phyloP scores from a whole-genome alignment of 257 asterid genomes.

The Nicotiana otophora region DNA sequence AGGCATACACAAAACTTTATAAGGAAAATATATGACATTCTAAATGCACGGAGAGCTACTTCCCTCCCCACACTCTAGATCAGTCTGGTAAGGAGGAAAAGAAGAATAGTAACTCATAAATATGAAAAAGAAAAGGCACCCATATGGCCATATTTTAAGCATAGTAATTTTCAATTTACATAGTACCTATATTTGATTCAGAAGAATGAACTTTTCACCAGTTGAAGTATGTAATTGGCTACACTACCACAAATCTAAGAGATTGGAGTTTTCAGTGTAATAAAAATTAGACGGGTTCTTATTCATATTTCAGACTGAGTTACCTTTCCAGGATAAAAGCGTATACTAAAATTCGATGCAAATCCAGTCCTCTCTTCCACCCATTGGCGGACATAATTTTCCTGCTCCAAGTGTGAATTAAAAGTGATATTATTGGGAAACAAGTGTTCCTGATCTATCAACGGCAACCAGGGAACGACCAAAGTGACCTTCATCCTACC shows the following conservation, averaged over 20 bases:
- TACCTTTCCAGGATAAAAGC: constrained; percentile 92
- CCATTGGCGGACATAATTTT: constrained; percentile 74
- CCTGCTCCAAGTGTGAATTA: constrained; percentile 70
- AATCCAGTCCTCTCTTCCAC: constrained; percentile 78
- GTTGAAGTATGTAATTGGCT: background rate
- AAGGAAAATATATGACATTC: background rate
- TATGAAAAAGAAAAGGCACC: background rate
- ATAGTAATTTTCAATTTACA: background rate
- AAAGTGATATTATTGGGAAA: constrained; percentile 71
- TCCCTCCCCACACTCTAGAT: background rate
- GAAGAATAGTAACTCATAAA: background rate
- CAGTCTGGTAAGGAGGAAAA: background rate
- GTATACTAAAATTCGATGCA: constrained; percentile 40
- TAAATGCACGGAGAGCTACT: background rate
- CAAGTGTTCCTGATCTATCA: constrained; percentile 72
- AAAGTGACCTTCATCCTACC: constrained; percentile 56
- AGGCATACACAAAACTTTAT: background rate
- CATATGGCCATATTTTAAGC: background rate
- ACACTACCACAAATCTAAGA: background rate
- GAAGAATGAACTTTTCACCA: background rate
- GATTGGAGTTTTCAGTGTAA: background rate
- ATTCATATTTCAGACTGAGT: background rate
- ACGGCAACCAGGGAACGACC: constrained; percentile 91
- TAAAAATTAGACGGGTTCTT: background rate
- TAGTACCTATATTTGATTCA: background rate